Percentiles rank a stretch among this genome's conserved stretches.
Evolutionary conservation across 495 filamentous ascomycete species (phyloP).

Genomic region (Penicillium canariense): DNA sequence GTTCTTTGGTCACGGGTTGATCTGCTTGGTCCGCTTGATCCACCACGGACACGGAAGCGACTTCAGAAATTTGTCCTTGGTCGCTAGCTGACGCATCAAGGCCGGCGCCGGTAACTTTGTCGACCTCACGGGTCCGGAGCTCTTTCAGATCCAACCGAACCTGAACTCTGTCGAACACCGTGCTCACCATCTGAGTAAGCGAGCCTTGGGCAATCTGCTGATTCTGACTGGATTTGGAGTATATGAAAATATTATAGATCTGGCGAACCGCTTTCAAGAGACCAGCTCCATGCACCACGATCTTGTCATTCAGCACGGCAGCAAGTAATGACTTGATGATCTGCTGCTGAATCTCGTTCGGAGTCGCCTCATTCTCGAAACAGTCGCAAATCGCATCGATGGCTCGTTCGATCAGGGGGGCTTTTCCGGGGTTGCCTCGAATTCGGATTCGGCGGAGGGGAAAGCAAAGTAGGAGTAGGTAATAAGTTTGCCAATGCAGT

Average conservation of each 20-base stretch:
- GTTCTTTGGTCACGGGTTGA: constrained; percentile 58
- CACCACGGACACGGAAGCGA: constrained; percentile 46
- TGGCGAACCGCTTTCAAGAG: constrained; percentile 96
- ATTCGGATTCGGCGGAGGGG: constrained; percentile 53
- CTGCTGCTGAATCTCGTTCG: constrained; percentile 87
- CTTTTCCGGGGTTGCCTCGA: constrained; percentile 44
- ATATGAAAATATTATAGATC: constrained; percentile 97
- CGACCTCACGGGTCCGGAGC: constrained; percentile 50
- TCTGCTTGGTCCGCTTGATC: constrained; percentile 34
- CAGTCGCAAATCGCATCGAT: constrained; percentile 99
- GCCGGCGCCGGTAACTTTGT: constrained; percentile 22
- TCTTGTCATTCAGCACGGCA: constrained; percentile 95
- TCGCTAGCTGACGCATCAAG: constrained; percentile 35
- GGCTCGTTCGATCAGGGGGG: constrained; percentile 88
- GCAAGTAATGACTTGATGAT: constrained; percentile 96
- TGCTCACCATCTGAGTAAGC: constrained; percentile 97
- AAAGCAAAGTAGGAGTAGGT: constrained; percentile 97
- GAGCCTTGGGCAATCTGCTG: constrained; percentile 97
- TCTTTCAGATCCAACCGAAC: constrained; percentile 85
- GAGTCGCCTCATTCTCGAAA: constrained; percentile 92
- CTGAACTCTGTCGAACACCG: constrained; percentile 93
- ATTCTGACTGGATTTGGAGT: constrained; percentile 85
- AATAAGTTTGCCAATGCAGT: constrained; percentile 98
- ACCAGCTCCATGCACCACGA: constrained; percentile 95
- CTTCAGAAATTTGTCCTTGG: constrained; percentile 47